Conservation (phyloP, 306 rosid species). For the Sicyos edulis region DNA sequence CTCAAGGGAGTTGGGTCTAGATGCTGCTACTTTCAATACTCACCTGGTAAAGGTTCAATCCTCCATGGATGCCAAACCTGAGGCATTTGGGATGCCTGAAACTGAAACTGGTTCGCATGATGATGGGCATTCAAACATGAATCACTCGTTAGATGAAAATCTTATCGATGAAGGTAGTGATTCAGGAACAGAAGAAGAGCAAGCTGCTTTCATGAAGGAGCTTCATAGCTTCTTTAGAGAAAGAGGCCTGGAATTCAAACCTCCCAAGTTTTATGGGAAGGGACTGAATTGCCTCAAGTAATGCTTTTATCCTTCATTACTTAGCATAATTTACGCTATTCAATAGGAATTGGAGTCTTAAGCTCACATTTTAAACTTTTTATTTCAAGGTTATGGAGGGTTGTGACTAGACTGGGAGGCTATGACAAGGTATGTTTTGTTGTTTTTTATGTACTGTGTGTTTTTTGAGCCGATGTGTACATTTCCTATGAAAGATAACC, state of each 20-base stretch:
- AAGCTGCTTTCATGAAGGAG: constrained; percentile 78
- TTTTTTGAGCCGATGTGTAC: constrained; percentile 3
- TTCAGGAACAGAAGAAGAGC: constrained; percentile 88
- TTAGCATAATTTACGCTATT: background rate
- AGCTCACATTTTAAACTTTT: constrained; percentile 16
- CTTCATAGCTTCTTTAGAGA: constrained; percentile 81
- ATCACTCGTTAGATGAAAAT: constrained; percentile 44
- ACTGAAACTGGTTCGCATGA: constrained; percentile 24
- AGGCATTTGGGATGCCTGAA: constrained; percentile 35
- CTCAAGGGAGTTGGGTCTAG: constrained; percentile 15
- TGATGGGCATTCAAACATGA: constrained; percentile 46
- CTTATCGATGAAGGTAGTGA: constrained; percentile 64
- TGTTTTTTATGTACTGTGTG: background rate
- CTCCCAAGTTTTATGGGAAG: constrained; percentile 96
- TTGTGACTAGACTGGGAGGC: constrained; percentile 93
- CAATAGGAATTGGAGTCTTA: background rate
- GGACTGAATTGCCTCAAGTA: constrained; percentile 92
- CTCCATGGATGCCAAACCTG: constrained; percentile 38
- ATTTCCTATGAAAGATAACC: background rate
- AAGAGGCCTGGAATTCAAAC: constrained; percentile 87
- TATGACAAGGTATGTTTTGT: constrained; percentile 74
- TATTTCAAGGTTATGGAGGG: constrained; percentile 79
- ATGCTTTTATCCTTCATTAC: constrained; percentile 26
- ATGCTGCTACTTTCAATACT: constrained; percentile 19
- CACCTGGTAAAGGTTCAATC: constrained; percentile 27